Percentiles rank a stretch among this genome's conserved stretches.
Evolutionary conservation across 805 yeast genomes (phyloP).

Genomic region (Hanseniaspora singularis): DNA sequence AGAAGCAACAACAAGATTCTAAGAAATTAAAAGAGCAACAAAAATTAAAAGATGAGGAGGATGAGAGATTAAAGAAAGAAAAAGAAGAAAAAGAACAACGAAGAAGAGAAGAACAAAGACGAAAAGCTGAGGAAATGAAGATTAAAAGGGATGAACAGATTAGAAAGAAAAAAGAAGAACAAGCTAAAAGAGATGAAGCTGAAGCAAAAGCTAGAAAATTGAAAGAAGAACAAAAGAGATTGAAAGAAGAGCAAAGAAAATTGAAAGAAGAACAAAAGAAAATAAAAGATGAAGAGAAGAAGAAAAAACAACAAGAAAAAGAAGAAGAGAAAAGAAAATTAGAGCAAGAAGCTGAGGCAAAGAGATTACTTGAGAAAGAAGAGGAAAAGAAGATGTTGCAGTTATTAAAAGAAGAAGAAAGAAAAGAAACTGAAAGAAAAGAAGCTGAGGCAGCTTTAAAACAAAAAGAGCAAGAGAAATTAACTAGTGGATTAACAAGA

Average conservation of each 20-base stretch:
- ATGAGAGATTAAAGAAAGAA: constrained; percentile 42
- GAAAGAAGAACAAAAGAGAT: constrained; percentile 28
- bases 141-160: constrained; percentile 32
- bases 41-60: constrained; percentile 33
- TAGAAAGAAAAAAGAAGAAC: constrained; percentile 32
- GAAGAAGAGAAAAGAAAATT: constrained; percentile 18
- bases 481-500: too few relatives aligned
- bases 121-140: constrained; percentile 31
- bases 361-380: constrained; percentile 23
- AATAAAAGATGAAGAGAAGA: constrained; percentile 32
- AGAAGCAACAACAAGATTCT: constrained; percentile 33
- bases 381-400: constrained; percentile 27
- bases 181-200: constrained; percentile 31
- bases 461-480: too few relatives aligned
- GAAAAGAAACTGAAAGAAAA: too few relatives aligned
- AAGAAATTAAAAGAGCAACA: constrained; percentile 44
- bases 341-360: constrained; percentile 18
- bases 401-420: too few relatives aligned
- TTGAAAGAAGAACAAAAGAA: constrained; percentile 26
- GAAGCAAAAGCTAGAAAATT: constrained; percentile 29
- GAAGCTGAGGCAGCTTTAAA: too few relatives aligned
- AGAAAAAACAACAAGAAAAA: constrained; percentile 22
- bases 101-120: constrained; percentile 31
- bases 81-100: constrained; percentile 53
- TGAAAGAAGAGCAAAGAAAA: constrained; percentile 24